phyloP scores from a whole-genome alignment of 257 asterid species.

The Solanum lycopersicoides region DNA sequence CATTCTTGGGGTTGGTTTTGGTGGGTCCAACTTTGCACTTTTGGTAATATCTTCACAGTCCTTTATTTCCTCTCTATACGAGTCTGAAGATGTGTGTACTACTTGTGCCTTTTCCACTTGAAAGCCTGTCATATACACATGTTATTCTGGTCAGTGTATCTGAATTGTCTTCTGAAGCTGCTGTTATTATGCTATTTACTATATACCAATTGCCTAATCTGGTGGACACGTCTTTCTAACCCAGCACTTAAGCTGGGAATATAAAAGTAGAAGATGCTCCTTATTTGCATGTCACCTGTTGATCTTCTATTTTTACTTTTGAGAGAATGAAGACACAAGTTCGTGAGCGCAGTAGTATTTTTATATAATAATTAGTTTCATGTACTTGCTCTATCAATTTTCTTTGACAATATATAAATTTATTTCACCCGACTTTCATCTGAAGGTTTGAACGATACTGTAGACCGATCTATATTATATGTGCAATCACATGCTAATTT shows the following conservation, averaged over 20 bases:
- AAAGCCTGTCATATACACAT: neutral
- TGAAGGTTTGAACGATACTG: neutral
- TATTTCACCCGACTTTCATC: neutral
- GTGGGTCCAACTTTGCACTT: constrained; percentile 94
- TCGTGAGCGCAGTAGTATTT: neutral
- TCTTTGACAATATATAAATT: neutral
- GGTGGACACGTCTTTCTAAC: neutral
- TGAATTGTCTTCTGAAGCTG: neutral
- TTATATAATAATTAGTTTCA: neutral
- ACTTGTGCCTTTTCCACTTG: neutral
- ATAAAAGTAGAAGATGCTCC: neutral
- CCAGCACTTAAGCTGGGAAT: neutral
- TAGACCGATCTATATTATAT: neutral
- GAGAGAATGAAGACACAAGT: neutral
- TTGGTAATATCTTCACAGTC: constrained; percentile 41
- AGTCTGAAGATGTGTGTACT: neutral
- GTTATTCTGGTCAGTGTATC: neutral
- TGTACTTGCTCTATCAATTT: neutral
- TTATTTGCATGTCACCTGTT: neutral
- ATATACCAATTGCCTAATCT: neutral
- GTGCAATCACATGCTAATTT: neutral
- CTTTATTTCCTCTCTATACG: neutral
- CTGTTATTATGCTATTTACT: neutral
- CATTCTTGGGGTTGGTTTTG: constrained; percentile 76
- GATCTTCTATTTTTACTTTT: neutral